Base-by-base conservation (phyloP, 1,284 basidiomycete genomes). In the Chondrostereum purpureum region DNA sequence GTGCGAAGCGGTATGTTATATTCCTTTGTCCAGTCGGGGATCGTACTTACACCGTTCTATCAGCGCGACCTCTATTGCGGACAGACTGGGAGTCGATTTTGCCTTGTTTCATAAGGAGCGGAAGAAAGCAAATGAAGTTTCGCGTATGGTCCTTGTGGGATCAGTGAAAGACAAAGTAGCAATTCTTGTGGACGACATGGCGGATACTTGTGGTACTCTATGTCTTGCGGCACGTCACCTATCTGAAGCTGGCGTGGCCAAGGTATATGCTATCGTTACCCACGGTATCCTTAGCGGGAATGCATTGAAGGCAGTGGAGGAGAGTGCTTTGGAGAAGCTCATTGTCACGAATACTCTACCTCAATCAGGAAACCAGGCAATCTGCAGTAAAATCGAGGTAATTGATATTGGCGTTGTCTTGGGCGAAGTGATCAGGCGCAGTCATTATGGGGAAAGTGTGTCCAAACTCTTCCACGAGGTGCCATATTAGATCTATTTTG, bases 181-280 rank as follows among this genome's bases (percentile, higher is more conserved):
- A 46, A 92, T 99, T 52, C 76, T 99, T n/a, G 94, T 99, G 43
- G 96, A 99, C 75, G 96, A 99, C 71, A 99, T 99, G 96, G 93
- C 96, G 43, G 96, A 99, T 67, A 99, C 96, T 35, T 99, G 96
- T 62, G 96, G 96, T 36, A 99, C 96, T 47, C 78, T 99, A 45
- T 93, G 92, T 55, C 76, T 97, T 33, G 96, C 96, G 1, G 89
- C 96, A 3, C 73, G 81, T 53, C 90, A 95, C 57, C 77, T 99
- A 36, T 71, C 87, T 39, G 92, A 98, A 60, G 91, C 92, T 6
- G 96, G 96, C 2, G 95, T 93, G 10, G 67, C 73, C 38, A 81
- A 83, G 61, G 88, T 96, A 47, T 86, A 86, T 59, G 96, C 91
- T 49, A 84, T 99, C 60, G 96, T 98, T 49, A 99, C 96, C 36